phyloP scores from a whole-genome alignment of 345 rosid genomes.

The Eucalyptus erythrocorys region DNA sequence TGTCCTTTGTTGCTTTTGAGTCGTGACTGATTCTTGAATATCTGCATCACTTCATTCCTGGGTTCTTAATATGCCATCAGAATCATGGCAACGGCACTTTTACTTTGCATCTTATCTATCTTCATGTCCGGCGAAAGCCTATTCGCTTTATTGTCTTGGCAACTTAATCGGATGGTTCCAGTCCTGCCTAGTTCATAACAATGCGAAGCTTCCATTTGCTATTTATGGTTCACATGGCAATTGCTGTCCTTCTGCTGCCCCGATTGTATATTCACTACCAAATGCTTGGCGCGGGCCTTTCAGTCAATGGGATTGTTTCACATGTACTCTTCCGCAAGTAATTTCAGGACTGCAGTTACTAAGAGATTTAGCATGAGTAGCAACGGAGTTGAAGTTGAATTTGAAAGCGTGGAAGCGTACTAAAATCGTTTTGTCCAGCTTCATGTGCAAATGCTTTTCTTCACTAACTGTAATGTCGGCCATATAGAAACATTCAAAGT shows the following conservation, averaged over 20 bases:
- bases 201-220: background rate
- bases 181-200: background rate
- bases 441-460: background rate
- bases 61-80: background rate
- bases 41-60: background rate
- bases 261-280: no score
- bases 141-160: background rate
- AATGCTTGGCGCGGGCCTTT: no score
- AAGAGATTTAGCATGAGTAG: background rate
- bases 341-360: background rate
- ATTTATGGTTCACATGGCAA: no score
- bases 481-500: background rate
- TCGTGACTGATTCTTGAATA: background rate
- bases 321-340: no score
- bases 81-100: background rate
- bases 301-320: no score
- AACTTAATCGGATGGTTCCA: background rate
- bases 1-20: background rate
- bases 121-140: background rate
- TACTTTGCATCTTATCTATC: background rate
- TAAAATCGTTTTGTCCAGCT: background rate
- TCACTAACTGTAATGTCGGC: background rate
- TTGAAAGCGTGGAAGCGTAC: background rate
- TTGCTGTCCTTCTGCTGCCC: no score
- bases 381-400: background rate